Evolutionary conservation across 202 grass and related monocot species (phyloP).

Genomic region (Saccharum hybrid): DNA sequence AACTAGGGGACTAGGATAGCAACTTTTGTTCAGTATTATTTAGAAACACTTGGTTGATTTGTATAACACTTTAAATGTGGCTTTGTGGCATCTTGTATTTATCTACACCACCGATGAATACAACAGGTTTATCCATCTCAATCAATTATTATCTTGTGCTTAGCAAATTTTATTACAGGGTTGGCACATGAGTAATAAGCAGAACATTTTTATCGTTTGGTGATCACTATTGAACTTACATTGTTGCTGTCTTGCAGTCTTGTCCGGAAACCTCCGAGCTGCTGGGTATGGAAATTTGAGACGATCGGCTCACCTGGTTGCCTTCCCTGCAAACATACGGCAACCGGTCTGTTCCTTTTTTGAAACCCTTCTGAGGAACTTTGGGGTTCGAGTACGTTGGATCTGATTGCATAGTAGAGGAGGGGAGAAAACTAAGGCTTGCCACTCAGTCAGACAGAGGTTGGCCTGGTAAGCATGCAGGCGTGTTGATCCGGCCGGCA

Average conservation of each 20-base stretch:
- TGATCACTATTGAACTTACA: background rate
- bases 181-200: background rate
- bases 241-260: conserved; percentile 15
- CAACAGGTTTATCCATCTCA: background rate
- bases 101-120: no score
- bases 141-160: background rate
- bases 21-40: background rate
- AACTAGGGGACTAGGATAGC: background rate
- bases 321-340: conserved; percentile 20
- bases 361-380: background rate
- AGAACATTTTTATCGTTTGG: background rate
- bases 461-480: background rate
- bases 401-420: conserved; percentile 6
- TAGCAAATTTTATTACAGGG: background rate
- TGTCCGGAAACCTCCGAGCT: background rate
- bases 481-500: conserved; percentile 26
- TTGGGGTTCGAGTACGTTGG: background rate
- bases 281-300: background rate
- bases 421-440: background rate
- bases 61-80: background rate
- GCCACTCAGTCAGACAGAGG: no score
- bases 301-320: background rate
- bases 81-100: background rate
- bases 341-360: background rate
- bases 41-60: background rate